Evolutionary conservation across 306 rosid species (phyloP), one percentile per base, ranked within the genome.

Genomic region (Potentilla sterilis): DNA sequence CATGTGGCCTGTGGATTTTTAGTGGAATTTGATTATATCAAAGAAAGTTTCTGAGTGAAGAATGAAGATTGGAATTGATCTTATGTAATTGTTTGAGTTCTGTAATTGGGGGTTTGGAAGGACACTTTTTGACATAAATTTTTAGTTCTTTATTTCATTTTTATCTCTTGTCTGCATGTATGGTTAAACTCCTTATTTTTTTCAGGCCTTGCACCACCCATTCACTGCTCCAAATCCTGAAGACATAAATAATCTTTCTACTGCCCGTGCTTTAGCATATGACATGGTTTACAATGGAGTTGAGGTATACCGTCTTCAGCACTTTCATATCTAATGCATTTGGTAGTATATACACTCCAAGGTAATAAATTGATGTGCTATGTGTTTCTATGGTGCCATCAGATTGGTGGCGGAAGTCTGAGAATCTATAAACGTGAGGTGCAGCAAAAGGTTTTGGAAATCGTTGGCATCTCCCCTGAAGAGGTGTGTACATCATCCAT

Each of bases 281-380:
- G 99, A 95, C 85, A 87, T 95, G 96, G 97, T 95, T 85, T 92
- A 89, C 82, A 95, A 92, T 71, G 99, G 99, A 69, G 99, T 95
- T 46, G 99, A 95, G 99, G 99, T 28, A 81, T 69, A 52, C 15
- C 47, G 64, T 70, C 19, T 66, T 61, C 59, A n/a, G 76, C 75
- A 81, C 76, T 64, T 73, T 78, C 32, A 46, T 69, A 77, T 44
- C 8, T 67, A 72, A 66, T 65, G 54, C 67, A 59, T 74, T 73
- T 37, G 63, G 32, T 28, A 28, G 28, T 28, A n/a, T 18, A 19
- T 46, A 69, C 67, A 44, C 69, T 71, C 47, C 49, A 18, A 15
- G 24, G 19, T 55, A 28, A 77, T 75, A 57, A 76, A 79, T 38
- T 32, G 21, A 18, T 72, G 51, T 75, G 28, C 68, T 78, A 69